Percentiles rank a stretch among this genome's conserved stretches.
These are phyloP conservation scores for Pluteus cervinus DNA, from an alignment of 768 basidiomycete species.

Conservation along the genomic window DNA sequence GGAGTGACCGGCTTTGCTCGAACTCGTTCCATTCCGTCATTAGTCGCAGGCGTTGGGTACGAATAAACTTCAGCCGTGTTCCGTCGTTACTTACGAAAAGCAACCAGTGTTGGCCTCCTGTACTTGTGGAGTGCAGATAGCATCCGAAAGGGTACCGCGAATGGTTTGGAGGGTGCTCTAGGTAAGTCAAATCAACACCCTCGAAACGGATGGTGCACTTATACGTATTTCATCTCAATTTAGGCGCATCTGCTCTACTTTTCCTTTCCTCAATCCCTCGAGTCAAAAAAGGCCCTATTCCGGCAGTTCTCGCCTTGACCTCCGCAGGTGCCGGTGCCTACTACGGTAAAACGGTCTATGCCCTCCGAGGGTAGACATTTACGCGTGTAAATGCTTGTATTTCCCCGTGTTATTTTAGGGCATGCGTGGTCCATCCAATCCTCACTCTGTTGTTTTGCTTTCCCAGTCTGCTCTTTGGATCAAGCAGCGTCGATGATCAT, in stretches of 20 bases:
- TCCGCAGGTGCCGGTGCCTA: constrained; percentile 58
- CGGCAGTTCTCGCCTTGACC: constrained; percentile 53
- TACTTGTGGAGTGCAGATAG: constrained; percentile 76
- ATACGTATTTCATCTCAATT: background rate
- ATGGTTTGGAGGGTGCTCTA: constrained; percentile 75
- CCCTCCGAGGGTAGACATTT: constrained; percentile 25
- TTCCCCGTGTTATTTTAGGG: no score
- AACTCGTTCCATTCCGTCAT: constrained; percentile 74
- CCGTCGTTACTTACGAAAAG: background rate
- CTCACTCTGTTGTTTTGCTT: no score
- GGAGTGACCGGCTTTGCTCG: constrained; percentile 67
- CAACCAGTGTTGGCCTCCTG: constrained; percentile 61
- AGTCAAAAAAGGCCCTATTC: constrained; percentile 68
- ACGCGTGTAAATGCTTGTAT: no score
- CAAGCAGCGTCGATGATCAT: no score
- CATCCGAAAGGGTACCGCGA: constrained; percentile 65
- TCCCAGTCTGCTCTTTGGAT: no score
- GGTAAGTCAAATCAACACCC: constrained; percentile 35
- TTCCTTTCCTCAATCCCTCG: constrained; percentile 73
- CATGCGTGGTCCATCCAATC: no score
- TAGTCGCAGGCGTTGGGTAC: constrained; percentile 78
- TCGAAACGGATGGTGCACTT: constrained; percentile 1
- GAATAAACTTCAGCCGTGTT: no score
- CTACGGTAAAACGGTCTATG: constrained; percentile 58
- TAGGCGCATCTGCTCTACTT: constrained; percentile 73